Evolutionary conservation across 179 eudicot genomes (phyloP), one percentile per base, ranked within the genome.

Genomic region (Beta macrorhiza): DNA sequence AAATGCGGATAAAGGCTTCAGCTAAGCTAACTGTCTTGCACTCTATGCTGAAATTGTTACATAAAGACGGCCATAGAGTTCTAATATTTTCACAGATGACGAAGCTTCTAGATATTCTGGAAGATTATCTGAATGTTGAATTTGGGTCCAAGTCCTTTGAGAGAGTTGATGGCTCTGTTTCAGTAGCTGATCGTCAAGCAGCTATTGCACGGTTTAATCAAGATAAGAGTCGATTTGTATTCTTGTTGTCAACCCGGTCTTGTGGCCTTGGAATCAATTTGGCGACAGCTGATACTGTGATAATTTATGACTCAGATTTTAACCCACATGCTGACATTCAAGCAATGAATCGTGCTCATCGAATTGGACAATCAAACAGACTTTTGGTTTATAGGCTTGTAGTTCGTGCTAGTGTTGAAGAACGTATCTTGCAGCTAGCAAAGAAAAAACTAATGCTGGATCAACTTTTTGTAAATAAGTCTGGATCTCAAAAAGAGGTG

Each of bases 361-460:
- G 99, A 76, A 97, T 97, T 45, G 99, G 99, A 42, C 99, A 97
- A 81, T 91, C 98, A n/a, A 97, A 97, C 0, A 88, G 94, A 80
- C 97, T 97, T 82, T 86, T 97, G 85, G 98, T 97, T 75, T 97
- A 91, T 88, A 86, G 99, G 90, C 95, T 97, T 69, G 93, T 97
- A 59, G 99, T 97, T 58, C 99, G 98, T 83, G 99, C 99, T 56
- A 97, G 99, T 91, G 99, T 97, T 82, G 99, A 97, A 87, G 99
- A 97, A 79, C 93, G 99, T 47, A 97, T 97, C 55, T 91, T 97
- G 89, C 99, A 94, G 90, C 92, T 97, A 79, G 98, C 99, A 47
- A 97, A 91, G 89, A 97, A 91, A 89, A 97, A 97, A 82, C 84
- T 97, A 83, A 94, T 97, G 99, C 90, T 97, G 78, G 99, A 97